A percentile compares a stretch with the other conserved stretches of the same genome.
phyloP scores from a whole-genome alignment of 2,329 filamentous ascomycete species.

The Drechslerella stenobrocha region DNA sequence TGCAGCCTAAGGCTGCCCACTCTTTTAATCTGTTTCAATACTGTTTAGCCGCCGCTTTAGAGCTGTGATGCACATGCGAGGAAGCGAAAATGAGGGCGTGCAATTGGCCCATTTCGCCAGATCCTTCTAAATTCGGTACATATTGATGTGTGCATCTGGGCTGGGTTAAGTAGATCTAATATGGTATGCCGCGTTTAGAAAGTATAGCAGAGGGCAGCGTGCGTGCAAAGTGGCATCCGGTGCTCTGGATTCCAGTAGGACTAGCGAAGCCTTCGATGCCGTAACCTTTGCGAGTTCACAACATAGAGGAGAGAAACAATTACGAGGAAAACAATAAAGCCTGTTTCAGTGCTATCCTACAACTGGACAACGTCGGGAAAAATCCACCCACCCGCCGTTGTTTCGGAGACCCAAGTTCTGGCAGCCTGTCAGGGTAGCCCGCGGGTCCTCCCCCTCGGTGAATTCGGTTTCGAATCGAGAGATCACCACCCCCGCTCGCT shows the following conservation, averaged over 20 bases:
- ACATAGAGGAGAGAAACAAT: neutral
- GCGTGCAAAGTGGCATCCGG: neutral
- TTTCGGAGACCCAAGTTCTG: neutral
- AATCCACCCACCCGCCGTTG: neutral
- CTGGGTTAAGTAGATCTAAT: neutral
- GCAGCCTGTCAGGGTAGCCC: neutral
- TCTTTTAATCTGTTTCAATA: too few relatives aligned
- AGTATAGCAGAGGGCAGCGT: neutral
- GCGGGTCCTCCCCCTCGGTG: neutral
- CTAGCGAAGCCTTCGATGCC: neutral
- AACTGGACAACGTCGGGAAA: neutral
- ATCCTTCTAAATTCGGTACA: conserved; percentile 2
- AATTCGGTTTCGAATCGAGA: neutral
- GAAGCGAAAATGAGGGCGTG: too few relatives aligned
- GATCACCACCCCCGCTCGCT: conserved; percentile 1
- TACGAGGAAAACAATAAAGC: neutral
- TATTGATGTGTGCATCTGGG: too few relatives aligned
- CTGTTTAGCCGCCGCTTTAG: too few relatives aligned
- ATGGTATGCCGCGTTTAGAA: neutral
- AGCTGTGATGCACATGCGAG: too few relatives aligned
- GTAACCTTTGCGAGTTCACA: neutral
- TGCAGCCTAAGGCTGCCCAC: neutral
- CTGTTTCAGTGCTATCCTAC: neutral
- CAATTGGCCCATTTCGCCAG: conserved; percentile 5
- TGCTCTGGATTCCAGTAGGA: neutral